phyloP scores from a whole-genome alignment of 768 basidiomycete species.

The Suillus ampliporus region DNA sequence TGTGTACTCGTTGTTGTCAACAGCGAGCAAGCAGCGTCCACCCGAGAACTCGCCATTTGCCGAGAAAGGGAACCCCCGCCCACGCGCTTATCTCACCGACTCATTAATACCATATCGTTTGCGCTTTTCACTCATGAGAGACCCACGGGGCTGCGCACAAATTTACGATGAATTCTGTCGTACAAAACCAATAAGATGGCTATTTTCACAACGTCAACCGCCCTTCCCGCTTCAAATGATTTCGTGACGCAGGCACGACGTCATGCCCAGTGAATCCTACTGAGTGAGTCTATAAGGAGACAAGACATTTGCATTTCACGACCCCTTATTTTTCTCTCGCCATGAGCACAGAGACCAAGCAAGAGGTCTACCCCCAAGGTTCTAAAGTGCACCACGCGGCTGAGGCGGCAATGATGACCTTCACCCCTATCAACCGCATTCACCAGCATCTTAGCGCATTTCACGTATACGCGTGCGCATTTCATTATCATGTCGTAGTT shows the following conservation, averaged over 20 bases:
- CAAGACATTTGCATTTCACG: background rate
- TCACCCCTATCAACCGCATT: conserved; percentile 41
- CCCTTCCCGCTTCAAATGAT: background rate
- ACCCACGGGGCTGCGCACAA: background rate
- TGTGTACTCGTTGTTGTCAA: conserved; percentile 41
- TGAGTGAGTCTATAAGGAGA: conserved; percentile 1
- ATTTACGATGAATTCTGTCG: background rate
- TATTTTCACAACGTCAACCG: background rate
- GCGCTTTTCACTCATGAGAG: background rate
- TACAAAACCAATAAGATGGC: background rate
- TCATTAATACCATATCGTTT: background rate
- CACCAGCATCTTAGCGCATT: conserved; percentile 41
- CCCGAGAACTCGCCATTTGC: conserved; percentile 31
- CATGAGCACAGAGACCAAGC: conserved; percentile 37
- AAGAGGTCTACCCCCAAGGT: conserved; percentile 29
- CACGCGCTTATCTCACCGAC: background rate
- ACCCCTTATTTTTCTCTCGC: conserved; percentile 5
- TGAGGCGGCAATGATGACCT: conserved; percentile 35
- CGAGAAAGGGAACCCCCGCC: conserved; percentile 18
- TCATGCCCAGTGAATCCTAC: background rate
- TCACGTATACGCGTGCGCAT: conserved; percentile 38
- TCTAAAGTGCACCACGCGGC: conserved; percentile 32
- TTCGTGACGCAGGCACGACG: background rate
- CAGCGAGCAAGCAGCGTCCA: conserved; percentile 31
- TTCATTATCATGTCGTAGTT: background rate